phyloP scores from a whole-genome alignment of 441 rosid genomes.

The Euphorbia schlechtendalii region DNA sequence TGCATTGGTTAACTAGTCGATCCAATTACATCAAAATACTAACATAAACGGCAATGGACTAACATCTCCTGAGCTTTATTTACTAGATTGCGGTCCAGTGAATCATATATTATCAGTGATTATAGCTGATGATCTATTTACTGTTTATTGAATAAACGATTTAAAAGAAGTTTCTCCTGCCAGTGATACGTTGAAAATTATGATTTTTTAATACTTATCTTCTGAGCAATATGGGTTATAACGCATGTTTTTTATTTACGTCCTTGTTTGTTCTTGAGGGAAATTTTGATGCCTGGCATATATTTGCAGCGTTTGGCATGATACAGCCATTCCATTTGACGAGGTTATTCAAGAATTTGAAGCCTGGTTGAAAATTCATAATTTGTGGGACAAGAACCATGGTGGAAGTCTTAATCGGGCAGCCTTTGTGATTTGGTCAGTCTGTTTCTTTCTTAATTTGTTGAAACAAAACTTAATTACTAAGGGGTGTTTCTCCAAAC shows the following conservation, averaged over 20 bases:
- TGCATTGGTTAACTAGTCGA: too few species aligned
- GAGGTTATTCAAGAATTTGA: constrained; percentile 79
- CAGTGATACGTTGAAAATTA: too few species aligned
- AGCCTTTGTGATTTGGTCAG: constrained; percentile 91
- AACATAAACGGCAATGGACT: background rate
- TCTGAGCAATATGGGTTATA: background rate
- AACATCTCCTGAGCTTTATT: background rate
- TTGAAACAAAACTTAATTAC: too few species aligned
- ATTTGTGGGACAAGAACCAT: constrained; percentile 48
- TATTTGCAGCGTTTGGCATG: constrained; percentile 88
- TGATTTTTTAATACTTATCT: background rate
- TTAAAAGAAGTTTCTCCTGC: too few species aligned
- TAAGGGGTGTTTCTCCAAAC: too few species aligned
- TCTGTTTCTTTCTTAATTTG: constrained; percentile 1
- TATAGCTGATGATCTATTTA: background rate
- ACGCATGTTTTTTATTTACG: too few species aligned
- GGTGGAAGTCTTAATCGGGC: constrained; percentile 57
- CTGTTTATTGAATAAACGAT: background rate
- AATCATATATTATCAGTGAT: background rate
- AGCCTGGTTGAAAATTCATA: constrained; percentile 64
- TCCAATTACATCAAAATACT: too few species aligned
- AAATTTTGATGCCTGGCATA: constrained; percentile 6
- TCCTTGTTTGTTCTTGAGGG: background rate
- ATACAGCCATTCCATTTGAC: constrained; percentile 72
- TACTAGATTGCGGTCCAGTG: background rate